Evolutionary conservation across 805 yeast genomes (phyloP), one percentile per base, ranked within the genome.

Genomic region (Starmerella vitae): DNA sequence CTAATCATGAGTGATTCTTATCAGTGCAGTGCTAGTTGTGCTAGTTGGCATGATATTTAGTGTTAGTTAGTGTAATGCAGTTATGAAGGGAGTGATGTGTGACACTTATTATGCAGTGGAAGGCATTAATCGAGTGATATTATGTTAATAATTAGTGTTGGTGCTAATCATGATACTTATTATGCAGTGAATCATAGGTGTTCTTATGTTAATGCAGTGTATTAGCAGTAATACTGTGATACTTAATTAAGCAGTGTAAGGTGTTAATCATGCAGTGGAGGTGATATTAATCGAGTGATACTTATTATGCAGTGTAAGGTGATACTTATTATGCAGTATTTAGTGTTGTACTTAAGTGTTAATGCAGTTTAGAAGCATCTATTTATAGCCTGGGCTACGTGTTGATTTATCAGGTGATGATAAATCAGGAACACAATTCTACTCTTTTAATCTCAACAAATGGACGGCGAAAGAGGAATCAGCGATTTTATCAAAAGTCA

Each of bases 401-500:
- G n/a, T 27, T 14, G 14, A 8, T 27, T 27, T 6, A 7, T 8
- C 12, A 22, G 7, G 12, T 8, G 26, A 12, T 22, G 12, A 12
- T 15, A 28, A 28, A 12, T 15, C 30, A 14, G 17, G 7, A 15
- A 28, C 7, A 15, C 30, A 6, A 14, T 7, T 12, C 7, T 7
- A 8, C 17, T 10, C 30, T 12, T 7, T 28, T 12, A 30, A 30
- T 33, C 30, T 29, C 17, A 28, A 30, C 42, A n/a, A n/a, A n/a
- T n/a, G n/a, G n/a, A n/a, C n/a, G n/a, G n/a, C n/a, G n/a, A n/a
- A n/a, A 18, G 24, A 33, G 44, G 44, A 13, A 33, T 44, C 27
- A 34, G 42, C 21, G 37, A 33, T 29, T 15, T 33, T 14, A 27
- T 43, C 33, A 22, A 36, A 32, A 36, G 35, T 20, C 20, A 37